Evolutionary conservation across 306 rosid genomes (phyloP), one percentile per base, ranked within the genome.

Genomic region (Alnus glutinosa): DNA sequence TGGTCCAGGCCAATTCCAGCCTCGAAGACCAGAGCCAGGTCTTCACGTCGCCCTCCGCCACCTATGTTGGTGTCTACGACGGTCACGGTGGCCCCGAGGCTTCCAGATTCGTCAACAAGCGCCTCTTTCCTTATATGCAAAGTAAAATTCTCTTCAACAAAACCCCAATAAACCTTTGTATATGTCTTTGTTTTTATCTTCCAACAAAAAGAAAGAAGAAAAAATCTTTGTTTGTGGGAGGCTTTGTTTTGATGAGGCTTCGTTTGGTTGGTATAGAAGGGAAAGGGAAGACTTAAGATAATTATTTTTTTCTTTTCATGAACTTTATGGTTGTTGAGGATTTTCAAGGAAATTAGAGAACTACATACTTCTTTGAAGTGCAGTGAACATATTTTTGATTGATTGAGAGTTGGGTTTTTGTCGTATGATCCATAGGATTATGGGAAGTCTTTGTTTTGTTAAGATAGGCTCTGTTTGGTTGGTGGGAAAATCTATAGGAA

Each of bases 71-170:
- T 18, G 97, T 95, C 28, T 95, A 87, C 34, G 99, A 95, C 73
- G 99, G 99, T 64, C 99, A 95, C 47, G 99, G 99, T 48, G 99
- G 99, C 0, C 97, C 98, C 1, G 93, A 95, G 86, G 99, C 99
- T 86, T 91, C 99, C 64, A 80, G 96, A 83, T 95, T 95, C 79
- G 91, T 93, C 75, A 93, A 93, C 79, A 89, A 81, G 30, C 95
- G 85, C 70, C 88, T 95, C 18, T 89, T 95, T 76, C 89, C 96
- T 46, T 86, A 77, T 79, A 79, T 95, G 51, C 93, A 89, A 23
- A 87, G 99, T 95, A 85, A 85, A n/a, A n/a, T 66, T 52, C 42
- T 52, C 54, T n/a, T 4, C 2, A 34, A 2, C 1, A 10, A 42
- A 42, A 15, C 2, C 4, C 18, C n/a, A 32, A 15, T 42, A 36